Percentiles rank a stretch among this genome's conserved stretches.
phyloP scores from a whole-genome alignment of 2,329 filamentous ascomycete species.

The Neoscytalidium dimidiatum region DNA sequence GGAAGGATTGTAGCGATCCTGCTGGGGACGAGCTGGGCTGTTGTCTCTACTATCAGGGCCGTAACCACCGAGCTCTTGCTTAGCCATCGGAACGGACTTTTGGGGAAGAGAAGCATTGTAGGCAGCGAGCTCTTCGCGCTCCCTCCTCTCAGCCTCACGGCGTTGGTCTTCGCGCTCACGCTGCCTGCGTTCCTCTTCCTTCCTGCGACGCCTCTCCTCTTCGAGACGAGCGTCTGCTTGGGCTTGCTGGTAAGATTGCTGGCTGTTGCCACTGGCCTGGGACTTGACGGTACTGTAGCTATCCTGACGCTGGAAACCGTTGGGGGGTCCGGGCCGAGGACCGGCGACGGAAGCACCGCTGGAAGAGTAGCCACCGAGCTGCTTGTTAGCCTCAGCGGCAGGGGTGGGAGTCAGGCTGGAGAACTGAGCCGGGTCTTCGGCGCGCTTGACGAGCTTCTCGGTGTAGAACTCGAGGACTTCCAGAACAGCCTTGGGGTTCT shows the following conservation, averaged over 20 bases:
- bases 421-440: slow-evolving; percentile 70
- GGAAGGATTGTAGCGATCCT: slow-evolving; percentile 79
- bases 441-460: slow-evolving; percentile 72
- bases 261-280: slow-evolving; percentile 24
- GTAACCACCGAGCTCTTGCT: slow-evolving; percentile 82
- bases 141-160: slow-evolving; percentile 46
- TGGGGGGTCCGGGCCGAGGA: slow-evolving; percentile 49
- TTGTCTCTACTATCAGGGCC: slow-evolving; percentile 48
- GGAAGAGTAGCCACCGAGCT: slow-evolving; percentile 48
- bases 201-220: slow-evolving; percentile 40
- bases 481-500: slow-evolving; percentile 74
- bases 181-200: slow-evolving; percentile 42
- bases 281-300: slow-evolving; percentile 44
- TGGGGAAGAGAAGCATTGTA: slow-evolving; percentile 91
- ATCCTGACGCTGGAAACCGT: slow-evolving; percentile 45
- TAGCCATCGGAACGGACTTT: slow-evolving; percentile 74
- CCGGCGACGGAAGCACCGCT: slow-evolving; percentile 50
- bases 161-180: slow-evolving; percentile 43
- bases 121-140: slow-evolving; percentile 73
- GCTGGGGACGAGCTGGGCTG: slow-evolving; percentile 46
- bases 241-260: slow-evolving; percentile 28
- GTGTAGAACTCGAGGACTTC: slow-evolving; percentile 86
- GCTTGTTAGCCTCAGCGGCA: slow-evolving; percentile 53
- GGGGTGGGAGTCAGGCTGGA: slow-evolving; percentile 69
- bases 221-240: slow-evolving; percentile 36